phyloP scores from a whole-genome alignment of 371 early-diverging fungal genomes.

The Mortierella polycephala region DNA sequence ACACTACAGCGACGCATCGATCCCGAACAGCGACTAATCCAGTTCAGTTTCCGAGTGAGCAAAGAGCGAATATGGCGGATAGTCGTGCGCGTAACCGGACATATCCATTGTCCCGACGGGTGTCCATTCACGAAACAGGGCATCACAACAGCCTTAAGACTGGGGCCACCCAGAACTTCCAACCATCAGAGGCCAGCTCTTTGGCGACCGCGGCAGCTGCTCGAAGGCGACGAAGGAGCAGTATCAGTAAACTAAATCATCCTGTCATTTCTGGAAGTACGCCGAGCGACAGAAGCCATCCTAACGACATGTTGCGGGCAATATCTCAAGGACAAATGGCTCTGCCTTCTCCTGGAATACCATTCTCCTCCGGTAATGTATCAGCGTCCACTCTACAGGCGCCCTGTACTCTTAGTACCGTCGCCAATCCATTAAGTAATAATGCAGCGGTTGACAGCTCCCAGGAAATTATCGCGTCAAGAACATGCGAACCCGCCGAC shows the following conservation, averaged over 20 bases:
- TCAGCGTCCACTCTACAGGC: too few species aligned
- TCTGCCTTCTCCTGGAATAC: too few species aligned
- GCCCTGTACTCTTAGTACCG: too few species aligned
- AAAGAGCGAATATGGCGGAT: not conserved
- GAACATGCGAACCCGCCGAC: too few species aligned
- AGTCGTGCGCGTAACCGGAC: slow-evolving; percentile 6
- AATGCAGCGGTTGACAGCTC: too few species aligned
- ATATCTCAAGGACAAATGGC: not conserved
- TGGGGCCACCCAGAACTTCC: not conserved
- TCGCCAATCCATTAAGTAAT: too few species aligned
- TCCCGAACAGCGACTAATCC: not conserved
- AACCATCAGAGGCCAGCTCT: slow-evolving; percentile 1
- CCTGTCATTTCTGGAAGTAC: not conserved
- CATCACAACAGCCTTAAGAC: slow-evolving; percentile 1
- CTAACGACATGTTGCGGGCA: not conserved
- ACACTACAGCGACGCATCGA: not conserved
- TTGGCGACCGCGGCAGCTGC: not conserved
- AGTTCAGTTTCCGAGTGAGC: not conserved
- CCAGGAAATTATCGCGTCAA: too few species aligned
- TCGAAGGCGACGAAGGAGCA: slow-evolving; percentile 30
- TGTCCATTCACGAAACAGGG: slow-evolving; percentile 36
- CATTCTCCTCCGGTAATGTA: too few species aligned
- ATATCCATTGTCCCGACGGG: slow-evolving; percentile 26
- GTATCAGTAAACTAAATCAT: slow-evolving; percentile 4
- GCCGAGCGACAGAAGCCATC: not conserved